These are phyloP conservation scores for Cladosporium sp. DNA, from an alignment of 2,329 filamentous ascomycete genomes.

Conservation along the genomic window DNA sequence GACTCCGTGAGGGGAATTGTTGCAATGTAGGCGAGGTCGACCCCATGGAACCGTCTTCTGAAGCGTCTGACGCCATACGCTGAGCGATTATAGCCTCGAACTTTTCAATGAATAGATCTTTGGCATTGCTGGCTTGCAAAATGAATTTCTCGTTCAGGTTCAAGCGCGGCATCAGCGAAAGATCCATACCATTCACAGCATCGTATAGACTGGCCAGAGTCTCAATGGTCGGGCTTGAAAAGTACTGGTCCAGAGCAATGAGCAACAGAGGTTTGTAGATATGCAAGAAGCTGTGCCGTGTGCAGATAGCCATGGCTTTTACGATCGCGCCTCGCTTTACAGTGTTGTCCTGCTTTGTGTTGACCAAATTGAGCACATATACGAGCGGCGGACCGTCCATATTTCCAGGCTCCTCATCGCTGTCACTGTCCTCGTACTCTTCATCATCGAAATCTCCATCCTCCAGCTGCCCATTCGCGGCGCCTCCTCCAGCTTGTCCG, in stretches of 20 bases:
- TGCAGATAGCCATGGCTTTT: conserved; percentile 99
- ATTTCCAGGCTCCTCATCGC: conserved; percentile 50
- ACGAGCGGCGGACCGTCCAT: conserved; percentile 85
- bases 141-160: conserved; percentile 80
- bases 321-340: conserved; percentile 90
- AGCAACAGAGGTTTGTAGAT: conserved; percentile 97
- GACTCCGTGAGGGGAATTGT: conserved; percentile 30
- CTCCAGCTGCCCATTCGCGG: conserved; percentile 39
- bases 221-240: conserved; percentile 82
- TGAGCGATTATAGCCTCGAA: conserved; percentile 92
- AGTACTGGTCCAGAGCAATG: conserved; percentile 92
- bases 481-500: conserved; percentile 43
- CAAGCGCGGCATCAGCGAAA: conserved; percentile 85
- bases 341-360: conserved; percentile 93
- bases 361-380: conserved; percentile 95
- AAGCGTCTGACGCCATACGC: conserved; percentile 60
- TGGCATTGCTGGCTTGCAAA: conserved; percentile 84
- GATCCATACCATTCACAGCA: conserved; percentile 92
- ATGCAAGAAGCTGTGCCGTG: conserved; percentile 91
- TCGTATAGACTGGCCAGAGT: conserved; percentile 86
- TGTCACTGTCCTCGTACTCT: conserved; percentile 37
- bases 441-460: conserved; percentile 44
- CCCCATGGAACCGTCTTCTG: conserved; percentile 22
- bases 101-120: conserved; percentile 95
- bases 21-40: conserved; percentile 14